Evolutionary conservation across 2,329 filamentous ascomycete species (phyloP), one percentile per base, ranked within the genome.

Genomic region (Chalaropsis thielavioides): DNA sequence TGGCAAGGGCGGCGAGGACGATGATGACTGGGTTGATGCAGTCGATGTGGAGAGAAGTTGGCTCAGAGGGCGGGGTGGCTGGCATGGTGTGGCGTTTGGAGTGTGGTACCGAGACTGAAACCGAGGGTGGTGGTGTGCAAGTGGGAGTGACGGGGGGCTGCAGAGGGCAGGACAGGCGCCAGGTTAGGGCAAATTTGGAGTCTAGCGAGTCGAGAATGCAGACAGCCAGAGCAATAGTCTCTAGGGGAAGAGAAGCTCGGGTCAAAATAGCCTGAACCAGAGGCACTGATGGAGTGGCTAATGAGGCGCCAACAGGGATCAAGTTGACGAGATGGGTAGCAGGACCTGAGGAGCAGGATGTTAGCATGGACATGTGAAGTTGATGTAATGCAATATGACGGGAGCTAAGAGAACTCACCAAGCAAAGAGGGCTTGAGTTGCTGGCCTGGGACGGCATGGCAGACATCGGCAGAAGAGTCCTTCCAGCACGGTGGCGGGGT

Each of bases 251-350:
- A 64, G 78, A 75, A 65, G 83, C 80, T 68, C 82, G 80, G 65
- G 76, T 77, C 66, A 88, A 77, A 68, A 88, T 81, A 59, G 78
- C 77, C 71, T 87, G 84, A 24, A 87, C 81, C 60, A 83, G 75
- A 43, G 80, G 74, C 38, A 84, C 77, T 0, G 83, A 87, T 2
- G 85, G 79, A 0, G 76, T 76, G 66, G 79, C 79, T 66, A 86
- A 76, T 27, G 84, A 87, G 66, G 83, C 83, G 13, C 82, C 80
- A 10, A 82, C 80, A 11, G 85, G 85, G 65, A 87, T 80, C 72
- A 87, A 80, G 72, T 86, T 86, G 70, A 83, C 81, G 65, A 88
- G 79, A 71, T 87, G 84, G 61, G 83, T 80, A 68, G 85, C 83
- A 63, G 85, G 82, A 67, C 84, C 85, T 87, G 10, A 71, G 24